These are phyloP conservation scores for Stellera chamaejasme DNA, from an alignment of 345 rosid genomes.

Conservation along the genomic window DNA sequence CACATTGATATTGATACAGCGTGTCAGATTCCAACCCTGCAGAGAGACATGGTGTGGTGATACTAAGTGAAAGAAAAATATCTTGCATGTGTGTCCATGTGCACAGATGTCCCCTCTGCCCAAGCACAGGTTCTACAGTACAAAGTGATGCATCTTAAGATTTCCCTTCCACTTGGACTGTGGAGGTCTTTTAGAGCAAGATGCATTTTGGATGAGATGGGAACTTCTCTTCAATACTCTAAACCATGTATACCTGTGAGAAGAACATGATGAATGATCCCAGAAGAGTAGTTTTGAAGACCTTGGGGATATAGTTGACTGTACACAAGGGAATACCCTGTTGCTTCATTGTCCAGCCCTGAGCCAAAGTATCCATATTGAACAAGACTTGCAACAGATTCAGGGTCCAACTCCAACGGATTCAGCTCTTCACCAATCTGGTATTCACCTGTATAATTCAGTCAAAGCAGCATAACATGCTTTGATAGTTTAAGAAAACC, in stretches of 20 bases:
- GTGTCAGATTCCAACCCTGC: slow-evolving; percentile 55
- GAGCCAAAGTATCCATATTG: slow-evolving; percentile 33
- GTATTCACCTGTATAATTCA: slow-evolving; percentile 39
- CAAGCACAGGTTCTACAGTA: not conserved
- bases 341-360: slow-evolving; percentile 25
- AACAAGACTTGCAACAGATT: slow-evolving; percentile 48
- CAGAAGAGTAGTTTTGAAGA: slow-evolving; percentile 66
- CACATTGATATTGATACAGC: slow-evolving; percentile 54
- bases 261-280: slow-evolving; percentile 80
- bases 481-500: not conserved
- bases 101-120: not conserved
- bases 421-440: slow-evolving; percentile 38
- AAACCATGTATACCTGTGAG: slow-evolving; percentile 32
- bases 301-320: slow-evolving; percentile 55
- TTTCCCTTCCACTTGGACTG: not conserved
- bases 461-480: not conserved
- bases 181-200: too few relatives aligned
- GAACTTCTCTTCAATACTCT: not conserved
- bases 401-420: slow-evolving; percentile 46
- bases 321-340: slow-evolving; percentile 58
- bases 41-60: slow-evolving; percentile 4
- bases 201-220: too few relatives aligned
- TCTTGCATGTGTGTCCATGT: not conserved
- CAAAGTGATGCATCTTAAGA: not conserved
- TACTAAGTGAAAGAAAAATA: not conserved